Evolutionary conservation across 1,139 yeast species (phyloP).

Genomic region (Candida buenavistaensis): DNA sequence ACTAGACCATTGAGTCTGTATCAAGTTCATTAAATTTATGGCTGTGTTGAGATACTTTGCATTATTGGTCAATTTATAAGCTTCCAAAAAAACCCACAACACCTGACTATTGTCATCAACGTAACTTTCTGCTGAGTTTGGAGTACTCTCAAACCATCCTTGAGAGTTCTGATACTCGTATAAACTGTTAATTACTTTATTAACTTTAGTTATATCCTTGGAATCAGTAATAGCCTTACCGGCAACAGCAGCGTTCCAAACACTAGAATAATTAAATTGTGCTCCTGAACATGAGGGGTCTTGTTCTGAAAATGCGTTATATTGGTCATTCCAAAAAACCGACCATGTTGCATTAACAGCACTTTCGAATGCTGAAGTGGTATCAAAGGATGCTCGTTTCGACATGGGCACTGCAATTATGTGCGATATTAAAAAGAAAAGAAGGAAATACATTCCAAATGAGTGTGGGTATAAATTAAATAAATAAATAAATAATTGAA

Average conservation of each 20-base stretch:
- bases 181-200: slow-evolving; percentile 13
- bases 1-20: slow-evolving; percentile 20
- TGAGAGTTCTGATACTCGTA: slow-evolving; percentile 16
- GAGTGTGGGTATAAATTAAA: background rate
- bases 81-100: slow-evolving; percentile 31
- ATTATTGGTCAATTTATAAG: slow-evolving; percentile 20
- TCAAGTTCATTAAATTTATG: slow-evolving; percentile 16
- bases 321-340: slow-evolving; percentile 17
- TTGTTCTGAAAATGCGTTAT: slow-evolving; percentile 14
- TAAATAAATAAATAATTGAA: background rate
- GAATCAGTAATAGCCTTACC: slow-evolving; percentile 18
- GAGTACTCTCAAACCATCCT: slow-evolving; percentile 28
- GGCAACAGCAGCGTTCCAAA: slow-evolving; percentile 28
- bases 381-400: slow-evolving; percentile 3
- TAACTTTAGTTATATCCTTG: slow-evolving; percentile 8
- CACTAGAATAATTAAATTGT: slow-evolving; percentile 16
- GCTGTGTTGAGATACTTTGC: slow-evolving; percentile 19
- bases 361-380: slow-evolving; percentile 7
- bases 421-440: background rate
- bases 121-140: slow-evolving; percentile 28
- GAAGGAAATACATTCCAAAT: background rate
- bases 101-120: slow-evolving; percentile 38
- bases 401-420: background rate
- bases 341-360: slow-evolving; percentile 11
- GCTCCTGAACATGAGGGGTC: slow-evolving; percentile 15